These are phyloP conservation scores for Suhomyces taliae DNA, from an alignment of 1,139 yeast genomes.

Conservation along the genomic window DNA sequence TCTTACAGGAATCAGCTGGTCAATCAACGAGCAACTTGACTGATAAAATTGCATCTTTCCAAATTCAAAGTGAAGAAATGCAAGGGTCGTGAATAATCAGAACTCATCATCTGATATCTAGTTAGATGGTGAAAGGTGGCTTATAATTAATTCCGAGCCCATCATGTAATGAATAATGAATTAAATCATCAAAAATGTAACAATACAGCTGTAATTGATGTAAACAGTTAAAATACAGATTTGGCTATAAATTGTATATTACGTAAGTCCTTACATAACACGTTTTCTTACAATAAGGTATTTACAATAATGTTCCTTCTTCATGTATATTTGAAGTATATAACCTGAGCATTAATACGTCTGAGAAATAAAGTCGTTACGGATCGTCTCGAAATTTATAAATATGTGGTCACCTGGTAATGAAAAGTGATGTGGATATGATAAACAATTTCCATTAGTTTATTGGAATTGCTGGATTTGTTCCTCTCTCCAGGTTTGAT, in stretches of 20 bases:
- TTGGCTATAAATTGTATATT: not conserved
- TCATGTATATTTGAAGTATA: too few relatives aligned
- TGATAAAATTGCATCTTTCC: not conserved
- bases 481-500: slow-evolving; percentile 43
- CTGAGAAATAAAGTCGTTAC: not conserved
- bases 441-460: not conserved
- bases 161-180: not conserved
- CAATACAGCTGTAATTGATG: too few relatives aligned
- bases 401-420: not conserved
- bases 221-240: too few relatives aligned
- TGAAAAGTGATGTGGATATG: not conserved
- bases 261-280: not conserved
- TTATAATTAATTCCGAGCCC: too few relatives aligned
- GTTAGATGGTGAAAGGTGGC: too few relatives aligned
- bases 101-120: not conserved
- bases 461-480: slow-evolving; percentile 30
- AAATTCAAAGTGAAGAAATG: not conserved
- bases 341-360: not conserved
- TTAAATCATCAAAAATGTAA: too few relatives aligned
- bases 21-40: not conserved
- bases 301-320: too few relatives aligned
- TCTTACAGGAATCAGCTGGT: too few relatives aligned
- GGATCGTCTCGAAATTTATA: not conserved
- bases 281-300: not conserved
- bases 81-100: not conserved